phyloP scores from a whole-genome alignment of 2,329 filamentous ascomycete genomes.

The Penicillium occitanis region DNA sequence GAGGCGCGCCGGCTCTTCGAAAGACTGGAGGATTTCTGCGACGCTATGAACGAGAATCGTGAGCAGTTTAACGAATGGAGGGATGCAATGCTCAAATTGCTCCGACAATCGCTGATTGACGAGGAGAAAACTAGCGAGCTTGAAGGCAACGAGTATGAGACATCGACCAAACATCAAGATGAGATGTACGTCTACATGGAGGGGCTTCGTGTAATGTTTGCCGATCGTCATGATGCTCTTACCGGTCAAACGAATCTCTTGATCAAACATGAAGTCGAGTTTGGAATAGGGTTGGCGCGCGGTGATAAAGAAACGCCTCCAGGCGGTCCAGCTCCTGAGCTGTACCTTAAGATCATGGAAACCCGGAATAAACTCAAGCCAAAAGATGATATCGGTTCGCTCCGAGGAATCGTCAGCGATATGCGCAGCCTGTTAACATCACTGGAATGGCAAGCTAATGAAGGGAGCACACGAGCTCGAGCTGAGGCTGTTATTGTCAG shows the following conservation, averaged over 20 bases:
- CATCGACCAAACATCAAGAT: conserved; percentile 83
- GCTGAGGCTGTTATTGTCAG: conserved; percentile 67
- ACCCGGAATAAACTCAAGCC: conserved; percentile 48
- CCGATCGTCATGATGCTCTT: conserved; percentile 74
- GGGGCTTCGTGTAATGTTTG: conserved; percentile 69
- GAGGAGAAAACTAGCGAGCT: conserved; percentile 72
- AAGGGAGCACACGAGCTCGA: conserved; percentile 55
- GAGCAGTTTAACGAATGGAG: conserved; percentile 72
- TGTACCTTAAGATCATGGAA: conserved; percentile 53
- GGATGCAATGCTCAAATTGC: conserved; percentile 66
- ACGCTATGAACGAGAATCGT: conserved; percentile 70
- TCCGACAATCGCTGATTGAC: conserved; percentile 76
- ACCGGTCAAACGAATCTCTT: conserved; percentile 75
- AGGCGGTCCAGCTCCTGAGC: conserved; percentile 66
- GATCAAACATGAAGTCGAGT: conserved; percentile 69
- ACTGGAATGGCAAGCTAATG: conserved; percentile 59
- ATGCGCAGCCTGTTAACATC: conserved; percentile 63
- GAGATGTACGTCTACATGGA: conserved; percentile 85
- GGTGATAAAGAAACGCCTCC: conserved; percentile 46
- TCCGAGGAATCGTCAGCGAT: conserved; percentile 69
- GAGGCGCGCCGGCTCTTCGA: conserved; percentile 69
- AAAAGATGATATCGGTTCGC: conserved; percentile 56
- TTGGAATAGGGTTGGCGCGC: conserved; percentile 60
- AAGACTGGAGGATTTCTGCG: conserved; percentile 64
- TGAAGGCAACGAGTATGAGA: conserved; percentile 86